Percentiles rank a stretch among this genome's conserved stretches.
Evolutionary conservation across 768 basidiomycete genomes (phyloP).

Genomic region (Strobilomyces confusus): DNA sequence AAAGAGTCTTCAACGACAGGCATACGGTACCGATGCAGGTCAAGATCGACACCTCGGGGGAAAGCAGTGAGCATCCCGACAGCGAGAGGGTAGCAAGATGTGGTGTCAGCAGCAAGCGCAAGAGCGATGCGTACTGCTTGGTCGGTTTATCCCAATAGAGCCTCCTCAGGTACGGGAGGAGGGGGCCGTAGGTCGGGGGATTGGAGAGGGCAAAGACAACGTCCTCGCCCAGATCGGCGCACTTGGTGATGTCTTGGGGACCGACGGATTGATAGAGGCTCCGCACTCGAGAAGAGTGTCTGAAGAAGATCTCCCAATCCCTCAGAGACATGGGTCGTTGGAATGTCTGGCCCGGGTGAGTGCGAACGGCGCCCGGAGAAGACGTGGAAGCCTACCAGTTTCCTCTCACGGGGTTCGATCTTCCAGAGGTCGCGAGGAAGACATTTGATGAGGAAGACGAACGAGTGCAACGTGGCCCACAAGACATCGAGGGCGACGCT

Average conservation of each 20-base stretch:
- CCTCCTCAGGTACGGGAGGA: slow-evolving; percentile 19
- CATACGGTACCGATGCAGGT: slow-evolving; percentile 19
- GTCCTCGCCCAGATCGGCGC: slow-evolving; percentile 14
- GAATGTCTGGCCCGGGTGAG: slow-evolving; percentile 19
- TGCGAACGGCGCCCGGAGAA: not conserved
- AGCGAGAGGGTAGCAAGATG: slow-evolving; percentile 17
- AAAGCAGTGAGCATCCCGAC: slow-evolving; percentile 4
- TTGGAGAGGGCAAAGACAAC: slow-evolving; percentile 24
- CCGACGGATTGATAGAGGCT: slow-evolving; percentile 1
- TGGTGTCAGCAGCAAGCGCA: slow-evolving; percentile 21
- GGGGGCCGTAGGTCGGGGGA: slow-evolving; percentile 19
- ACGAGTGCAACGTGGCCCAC: slow-evolving; percentile 21
- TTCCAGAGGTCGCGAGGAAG: slow-evolving; percentile 30
- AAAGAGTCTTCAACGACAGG: slow-evolving; percentile 16
- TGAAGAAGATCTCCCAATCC: slow-evolving; percentile 28
- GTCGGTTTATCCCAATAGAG: slow-evolving; percentile 19
- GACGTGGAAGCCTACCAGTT: slow-evolving; percentile 10
- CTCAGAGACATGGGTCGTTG: slow-evolving; percentile 23
- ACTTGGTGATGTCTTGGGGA: not conserved
- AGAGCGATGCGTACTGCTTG: slow-evolving; percentile 16
- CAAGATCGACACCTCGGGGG: slow-evolving; percentile 19
- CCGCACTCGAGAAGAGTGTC: slow-evolving; percentile 24
- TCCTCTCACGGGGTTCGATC: slow-evolving; percentile 2
- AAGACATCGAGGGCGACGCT: slow-evolving; percentile 22
- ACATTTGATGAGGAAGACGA: slow-evolving; percentile 20